A percentile compares a stretch with the other conserved stretches of the same genome.
Evolutionary conservation across 2,329 filamentous ascomycete genomes (phyloP).

Genomic region (Colletotrichum sp.): DNA sequence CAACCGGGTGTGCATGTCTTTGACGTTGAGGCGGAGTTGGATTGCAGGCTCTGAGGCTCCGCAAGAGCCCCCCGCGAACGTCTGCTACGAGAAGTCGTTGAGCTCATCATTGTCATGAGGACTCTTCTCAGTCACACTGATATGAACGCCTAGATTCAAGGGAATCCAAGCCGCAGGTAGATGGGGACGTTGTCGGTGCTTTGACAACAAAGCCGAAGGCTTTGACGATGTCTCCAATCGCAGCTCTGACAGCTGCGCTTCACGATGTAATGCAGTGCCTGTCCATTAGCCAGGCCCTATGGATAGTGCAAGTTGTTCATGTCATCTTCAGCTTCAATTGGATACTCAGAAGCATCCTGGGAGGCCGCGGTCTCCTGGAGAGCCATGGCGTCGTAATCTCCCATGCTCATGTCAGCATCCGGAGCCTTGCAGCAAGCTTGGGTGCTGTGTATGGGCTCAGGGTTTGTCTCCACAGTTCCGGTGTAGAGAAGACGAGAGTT

Average conservation of each 20-base stretch:
- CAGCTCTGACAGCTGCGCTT: background rate
- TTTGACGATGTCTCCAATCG: background rate
- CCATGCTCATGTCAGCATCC: background rate
- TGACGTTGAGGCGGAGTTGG: background rate
- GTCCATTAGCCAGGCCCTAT: background rate
- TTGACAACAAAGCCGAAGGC: background rate
- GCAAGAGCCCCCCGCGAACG: background rate
- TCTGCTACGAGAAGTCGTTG: background rate
- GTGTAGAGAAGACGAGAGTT: background rate
- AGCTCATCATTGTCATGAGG: background rate
- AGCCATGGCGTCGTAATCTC: background rate
- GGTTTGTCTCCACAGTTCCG: background rate
- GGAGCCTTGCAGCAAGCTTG: too few relatives aligned
- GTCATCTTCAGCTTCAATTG: background rate
- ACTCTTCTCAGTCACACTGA: background rate
- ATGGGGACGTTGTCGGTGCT: rapidly evolving
- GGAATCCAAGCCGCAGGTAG: background rate
- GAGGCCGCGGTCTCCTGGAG: background rate
- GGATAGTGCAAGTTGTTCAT: background rate
- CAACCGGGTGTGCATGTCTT: background rate
- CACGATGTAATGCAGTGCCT: background rate
- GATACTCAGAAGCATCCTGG: background rate
- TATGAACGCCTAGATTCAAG: background rate
- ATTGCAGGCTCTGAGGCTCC: background rate
- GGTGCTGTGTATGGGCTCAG: background rate